Conservation (phyloP, 768 basidiomycete genomes). For the Rhodotorula taiwanensis region DNA sequence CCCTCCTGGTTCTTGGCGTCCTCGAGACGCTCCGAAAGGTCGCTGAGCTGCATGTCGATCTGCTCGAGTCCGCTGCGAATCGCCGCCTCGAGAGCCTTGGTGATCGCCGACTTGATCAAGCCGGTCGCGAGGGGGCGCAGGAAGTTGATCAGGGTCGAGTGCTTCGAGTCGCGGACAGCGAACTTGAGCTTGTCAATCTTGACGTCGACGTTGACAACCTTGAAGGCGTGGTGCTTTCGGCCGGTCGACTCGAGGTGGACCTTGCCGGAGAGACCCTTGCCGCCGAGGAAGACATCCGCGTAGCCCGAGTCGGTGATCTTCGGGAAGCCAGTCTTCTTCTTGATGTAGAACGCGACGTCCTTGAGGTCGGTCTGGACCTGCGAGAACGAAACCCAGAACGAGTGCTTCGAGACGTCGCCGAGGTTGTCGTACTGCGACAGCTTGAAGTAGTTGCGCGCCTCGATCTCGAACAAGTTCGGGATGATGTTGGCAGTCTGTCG, state of each 20-base stretch:
- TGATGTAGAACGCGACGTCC: slow-evolving; percentile 67
- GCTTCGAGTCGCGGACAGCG: slow-evolving; percentile 82
- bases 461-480: slow-evolving; percentile 49
- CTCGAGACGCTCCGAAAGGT: slow-evolving; percentile 73
- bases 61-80: slow-evolving; percentile 77
- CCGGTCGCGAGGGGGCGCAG: slow-evolving; percentile 53
- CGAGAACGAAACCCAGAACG: not conserved
- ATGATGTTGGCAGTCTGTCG: slow-evolving; percentile 62
- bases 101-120: slow-evolving; percentile 70
- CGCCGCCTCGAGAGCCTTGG: slow-evolving; percentile 58
- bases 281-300: slow-evolving; percentile 77
- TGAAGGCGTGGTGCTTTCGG: slow-evolving; percentile 45
- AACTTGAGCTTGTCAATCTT: slow-evolving; percentile 85
- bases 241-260: slow-evolving; percentile 47
- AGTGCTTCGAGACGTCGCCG: slow-evolving; percentile 15
- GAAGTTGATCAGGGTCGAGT: slow-evolving; percentile 80
- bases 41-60: slow-evolving; percentile 78
- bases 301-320: slow-evolving; percentile 74
- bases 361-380: slow-evolving; percentile 89
- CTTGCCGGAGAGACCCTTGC: slow-evolving; percentile 65
- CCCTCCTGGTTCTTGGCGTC: slow-evolving; percentile 54
- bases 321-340: slow-evolving; percentile 42
- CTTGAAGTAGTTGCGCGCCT: slow-evolving; percentile 72
- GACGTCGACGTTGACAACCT: slow-evolving; percentile 51
- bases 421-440: slow-evolving; percentile 66